phyloP scores from a whole-genome alignment of 2,329 filamentous ascomycete species.

The Hypocrella siamensis region DNA sequence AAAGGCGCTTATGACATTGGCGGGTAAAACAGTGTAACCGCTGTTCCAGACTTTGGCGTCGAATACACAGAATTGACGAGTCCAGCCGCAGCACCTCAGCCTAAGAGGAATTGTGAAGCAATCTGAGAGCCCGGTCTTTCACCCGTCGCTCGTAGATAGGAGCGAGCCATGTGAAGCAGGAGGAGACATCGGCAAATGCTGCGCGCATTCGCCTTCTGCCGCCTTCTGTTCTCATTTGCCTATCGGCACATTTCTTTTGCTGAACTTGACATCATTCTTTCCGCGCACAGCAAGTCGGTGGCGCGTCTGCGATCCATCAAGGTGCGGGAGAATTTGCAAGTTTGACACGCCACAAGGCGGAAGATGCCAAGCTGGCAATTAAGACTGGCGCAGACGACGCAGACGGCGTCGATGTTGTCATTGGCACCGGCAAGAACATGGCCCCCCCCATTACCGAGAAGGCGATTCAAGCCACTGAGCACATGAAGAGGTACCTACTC shows the following conservation, averaged over 20 bases:
- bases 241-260: too few relatives aligned
- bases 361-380: slow-evolving; percentile 56
- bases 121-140: slow-evolving; percentile 74
- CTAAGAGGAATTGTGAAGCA: slow-evolving; percentile 68
- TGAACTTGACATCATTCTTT: too few relatives aligned
- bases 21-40: too few relatives aligned
- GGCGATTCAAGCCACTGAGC: slow-evolving; percentile 16
- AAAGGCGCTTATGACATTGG: too few relatives aligned
- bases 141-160: slow-evolving; percentile 4
- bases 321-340: too few relatives aligned
- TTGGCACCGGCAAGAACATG: slow-evolving; percentile 85
- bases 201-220: too few relatives aligned
- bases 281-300: too few relatives aligned
- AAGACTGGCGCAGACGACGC: slow-evolving; percentile 77
- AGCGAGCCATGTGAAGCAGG: too few relatives aligned
- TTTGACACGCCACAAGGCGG: too few relatives aligned
- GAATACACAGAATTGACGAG: slow-evolving; percentile 54
- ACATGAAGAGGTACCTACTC: slow-evolving; percentile 5
- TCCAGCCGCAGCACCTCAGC: slow-evolving; percentile 75
- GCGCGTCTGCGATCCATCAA: too few relatives aligned
- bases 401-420: slow-evolving; percentile 30
- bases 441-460: slow-evolving; percentile 57
- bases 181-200: too few relatives aligned
- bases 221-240: too few relatives aligned
- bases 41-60: slow-evolving; percentile 7